Evolutionary conservation across 768 basidiomycete genomes (phyloP).

Genomic region (Pleurotus eryngii): DNA sequence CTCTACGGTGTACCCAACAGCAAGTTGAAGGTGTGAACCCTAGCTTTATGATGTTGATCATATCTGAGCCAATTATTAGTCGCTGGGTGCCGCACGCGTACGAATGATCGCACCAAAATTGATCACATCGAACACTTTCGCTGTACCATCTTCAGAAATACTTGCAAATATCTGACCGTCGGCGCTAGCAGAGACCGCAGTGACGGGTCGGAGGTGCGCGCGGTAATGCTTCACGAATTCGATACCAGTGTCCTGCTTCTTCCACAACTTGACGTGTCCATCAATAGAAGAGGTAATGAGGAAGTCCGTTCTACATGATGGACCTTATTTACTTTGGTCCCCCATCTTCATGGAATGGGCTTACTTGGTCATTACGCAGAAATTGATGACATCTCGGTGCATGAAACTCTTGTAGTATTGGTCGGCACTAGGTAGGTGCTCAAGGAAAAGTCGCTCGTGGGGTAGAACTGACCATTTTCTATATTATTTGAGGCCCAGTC

Average conservation of each 20-base stretch:
- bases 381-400: conserved; percentile 93
- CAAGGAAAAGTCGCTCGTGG: conserved; percentile 89
- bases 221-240: conserved; percentile 99
- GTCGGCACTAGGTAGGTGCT: conserved; percentile 87
- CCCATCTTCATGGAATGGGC: conserved; percentile 20
- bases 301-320: conserved; percentile 73
- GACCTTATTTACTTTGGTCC: neutral
- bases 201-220: conserved; percentile 79
- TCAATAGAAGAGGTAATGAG: conserved; percentile 92
- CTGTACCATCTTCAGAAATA: conserved; percentile 86
- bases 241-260: conserved; percentile 93
- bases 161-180: conserved; percentile 93
- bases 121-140: conserved; percentile 95
- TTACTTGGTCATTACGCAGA: conserved; percentile 84
- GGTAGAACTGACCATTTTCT: conserved; percentile 65
- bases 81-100: neutral
- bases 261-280: conserved; percentile 98
- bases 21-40: conserved; percentile 83
- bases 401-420: conserved; percentile 98
- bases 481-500: conserved; percentile 31
- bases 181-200: conserved; percentile 79
- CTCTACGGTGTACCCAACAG: conserved; percentile 92
- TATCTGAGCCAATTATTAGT: conserved; percentile 51
- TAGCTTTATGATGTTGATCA: conserved; percentile 97
- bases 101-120: conserved; percentile 79